phyloP scores from a whole-genome alignment of 306 rosid genomes.

The Leucaena leucocephala region DNA sequence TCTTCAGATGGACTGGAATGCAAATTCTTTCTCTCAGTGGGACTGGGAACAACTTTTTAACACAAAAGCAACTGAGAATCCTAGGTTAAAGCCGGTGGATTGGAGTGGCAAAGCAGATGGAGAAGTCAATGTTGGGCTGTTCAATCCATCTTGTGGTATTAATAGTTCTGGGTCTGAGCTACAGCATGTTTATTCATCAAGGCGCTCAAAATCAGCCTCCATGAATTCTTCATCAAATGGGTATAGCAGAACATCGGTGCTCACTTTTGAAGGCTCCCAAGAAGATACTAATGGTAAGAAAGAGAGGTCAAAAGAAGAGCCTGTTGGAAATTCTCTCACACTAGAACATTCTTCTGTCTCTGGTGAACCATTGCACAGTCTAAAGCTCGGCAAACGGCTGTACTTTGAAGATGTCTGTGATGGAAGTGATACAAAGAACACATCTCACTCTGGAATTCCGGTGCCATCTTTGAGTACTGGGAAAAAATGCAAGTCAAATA shows the following conservation, averaged over 20 bases:
- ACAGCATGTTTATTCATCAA: slow-evolving; percentile 52
- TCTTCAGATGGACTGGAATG: slow-evolving; percentile 82
- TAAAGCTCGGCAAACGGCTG: slow-evolving; percentile 86
- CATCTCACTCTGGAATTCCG: slow-evolving; percentile 46
- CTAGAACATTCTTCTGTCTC: slow-evolving; percentile 62
- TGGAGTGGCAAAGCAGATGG: slow-evolving; percentile 58
- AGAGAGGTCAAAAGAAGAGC: slow-evolving; percentile 50
- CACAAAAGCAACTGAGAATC: slow-evolving; percentile 62
- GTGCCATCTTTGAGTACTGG: slow-evolving; percentile 36
- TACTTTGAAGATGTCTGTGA: slow-evolving; percentile 72
- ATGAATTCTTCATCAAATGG: slow-evolving; percentile 68
- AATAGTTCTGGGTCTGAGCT: slow-evolving; percentile 63
- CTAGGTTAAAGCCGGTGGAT: slow-evolving; percentile 51
- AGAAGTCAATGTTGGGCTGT: slow-evolving; percentile 57
- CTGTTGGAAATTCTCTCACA: slow-evolving; percentile 48
- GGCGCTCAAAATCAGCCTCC: slow-evolving; percentile 77
- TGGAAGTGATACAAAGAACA: slow-evolving; percentile 54
- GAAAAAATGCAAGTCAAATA: slow-evolving; percentile 56
- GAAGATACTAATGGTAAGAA: slow-evolving; percentile 54
- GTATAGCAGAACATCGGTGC: slow-evolving; percentile 66
- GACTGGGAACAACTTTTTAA: slow-evolving; percentile 76
- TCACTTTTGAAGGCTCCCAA: slow-evolving; percentile 58
- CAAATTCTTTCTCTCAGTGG: slow-evolving; percentile 68
- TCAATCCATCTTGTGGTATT: slow-evolving; percentile 56
- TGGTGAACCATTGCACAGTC: slow-evolving; percentile 78